Evolutionary conservation across 2,329 filamentous ascomycete genomes (phyloP).

Genomic region (Boeremia exigua): DNA sequence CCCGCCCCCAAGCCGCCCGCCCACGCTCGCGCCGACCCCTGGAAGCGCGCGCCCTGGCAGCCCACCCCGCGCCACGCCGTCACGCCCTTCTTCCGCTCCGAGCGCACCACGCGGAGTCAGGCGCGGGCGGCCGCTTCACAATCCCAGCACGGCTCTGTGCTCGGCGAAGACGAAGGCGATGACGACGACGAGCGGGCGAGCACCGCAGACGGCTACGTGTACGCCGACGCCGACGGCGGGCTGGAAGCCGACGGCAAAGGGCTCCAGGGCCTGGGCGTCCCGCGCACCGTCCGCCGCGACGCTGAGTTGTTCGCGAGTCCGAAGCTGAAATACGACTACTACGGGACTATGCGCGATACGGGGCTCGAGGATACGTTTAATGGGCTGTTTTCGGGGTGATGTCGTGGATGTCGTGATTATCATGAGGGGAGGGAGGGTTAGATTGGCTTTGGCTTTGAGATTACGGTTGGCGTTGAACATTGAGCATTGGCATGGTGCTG

Average conservation of each 20-base stretch:
- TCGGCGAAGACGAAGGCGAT: background rate
- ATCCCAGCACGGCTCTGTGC: too few relatives aligned
- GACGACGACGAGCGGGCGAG: too few relatives aligned
- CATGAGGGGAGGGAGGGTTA: too few relatives aligned
- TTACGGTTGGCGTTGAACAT: too few relatives aligned
- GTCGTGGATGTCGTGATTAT: too few relatives aligned
- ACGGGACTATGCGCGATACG: slow-evolving; percentile 38
- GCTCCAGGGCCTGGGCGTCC: slow-evolving; percentile 32
- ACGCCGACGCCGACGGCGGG: background rate
- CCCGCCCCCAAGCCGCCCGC: slow-evolving; percentile 72
- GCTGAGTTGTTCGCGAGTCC: slow-evolving; percentile 40
- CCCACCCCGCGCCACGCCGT: slow-evolving; percentile 58
- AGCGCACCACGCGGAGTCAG: slow-evolving; percentile 30
- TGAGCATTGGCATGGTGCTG: too few relatives aligned
- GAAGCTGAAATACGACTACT: slow-evolving; percentile 44
- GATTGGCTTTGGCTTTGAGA: too few relatives aligned
- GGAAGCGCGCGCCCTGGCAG: slow-evolving; percentile 52
- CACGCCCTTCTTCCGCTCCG: slow-evolving; percentile 59
- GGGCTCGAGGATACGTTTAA: slow-evolving; percentile 44
- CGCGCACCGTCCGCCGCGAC: slow-evolving; percentile 35
- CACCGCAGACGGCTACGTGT: background rate
- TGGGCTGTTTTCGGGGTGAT: slow-evolving; percentile 39
- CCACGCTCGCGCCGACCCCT: slow-evolving; percentile 66
- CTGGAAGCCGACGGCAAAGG: slow-evolving; percentile 7
- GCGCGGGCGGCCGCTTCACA: background rate